Conservation (phyloP, 306 rosid genomes). For the Glycine latifolia region DNA sequence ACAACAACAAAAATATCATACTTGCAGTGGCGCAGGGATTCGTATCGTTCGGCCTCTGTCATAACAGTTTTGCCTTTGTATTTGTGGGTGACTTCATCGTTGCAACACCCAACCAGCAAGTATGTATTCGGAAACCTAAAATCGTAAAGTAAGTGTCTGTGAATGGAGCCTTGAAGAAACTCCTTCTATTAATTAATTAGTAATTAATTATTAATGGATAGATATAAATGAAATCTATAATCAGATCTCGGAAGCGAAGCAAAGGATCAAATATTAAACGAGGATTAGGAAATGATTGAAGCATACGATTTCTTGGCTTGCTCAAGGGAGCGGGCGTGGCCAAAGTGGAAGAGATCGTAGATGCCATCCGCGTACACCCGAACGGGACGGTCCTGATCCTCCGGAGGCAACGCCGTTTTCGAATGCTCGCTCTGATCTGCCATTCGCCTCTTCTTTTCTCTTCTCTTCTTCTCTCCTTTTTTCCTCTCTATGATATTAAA, state of each 20-base stretch:
- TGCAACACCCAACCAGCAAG: slow-evolving; percentile 91
- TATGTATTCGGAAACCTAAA: slow-evolving; percentile 85
- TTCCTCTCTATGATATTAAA: too few relatives aligned
- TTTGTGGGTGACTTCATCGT: slow-evolving; percentile 83
- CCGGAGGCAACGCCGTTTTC: slow-evolving; percentile 22
- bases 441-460: background rate
- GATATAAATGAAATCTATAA: background rate
- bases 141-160: background rate
- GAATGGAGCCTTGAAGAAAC: slow-evolving; percentile 29
- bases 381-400: slow-evolving; percentile 62
- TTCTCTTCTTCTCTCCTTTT: background rate
- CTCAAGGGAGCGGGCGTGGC: slow-evolving; percentile 97
- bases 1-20: slow-evolving; percentile 2
- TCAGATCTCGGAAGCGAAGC: background rate
- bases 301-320: slow-evolving; percentile 94
- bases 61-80: slow-evolving; percentile 95
- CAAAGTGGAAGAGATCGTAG: slow-evolving; percentile 99
- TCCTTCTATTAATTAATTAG: background rate
- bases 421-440: slow-evolving; percentile 31
- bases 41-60: slow-evolving; percentile 92
- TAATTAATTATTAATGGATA: background rate
- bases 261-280: background rate
- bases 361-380: slow-evolving; percentile 98
- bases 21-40: slow-evolving; percentile 99
- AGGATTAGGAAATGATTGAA: too few relatives aligned